Evolutionary conservation across 805 yeast genomes (phyloP).

Genomic region (Candida morakotiae): DNA sequence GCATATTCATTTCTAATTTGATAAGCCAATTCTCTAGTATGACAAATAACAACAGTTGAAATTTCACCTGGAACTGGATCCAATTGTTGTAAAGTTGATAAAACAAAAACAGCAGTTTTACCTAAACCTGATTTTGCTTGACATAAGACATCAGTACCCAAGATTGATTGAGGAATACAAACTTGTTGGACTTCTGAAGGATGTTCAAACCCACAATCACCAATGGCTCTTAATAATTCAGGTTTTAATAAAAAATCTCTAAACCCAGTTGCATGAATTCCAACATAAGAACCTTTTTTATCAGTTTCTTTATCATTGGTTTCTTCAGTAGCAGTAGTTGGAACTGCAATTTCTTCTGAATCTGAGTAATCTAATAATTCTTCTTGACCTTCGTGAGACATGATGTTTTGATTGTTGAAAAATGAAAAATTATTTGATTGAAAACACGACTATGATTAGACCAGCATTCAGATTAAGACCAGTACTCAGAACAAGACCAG

Average conservation of each 20-base stretch:
- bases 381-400: constrained; percentile 98
- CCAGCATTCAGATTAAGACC: neutral
- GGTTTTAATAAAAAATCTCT: constrained; percentile 96
- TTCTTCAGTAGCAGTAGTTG: constrained; percentile 34
- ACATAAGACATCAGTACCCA: constrained; percentile 96
- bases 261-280: constrained; percentile 97
- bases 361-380: constrained; percentile 98
- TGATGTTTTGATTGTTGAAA: constrained; percentile 16
- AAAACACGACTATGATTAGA: constrained; percentile 5
- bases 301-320: constrained; percentile 59
- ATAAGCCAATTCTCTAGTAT: constrained; percentile 97
- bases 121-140: constrained; percentile 99
- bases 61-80: constrained; percentile 98
- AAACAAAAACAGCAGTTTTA: constrained; percentile 96
- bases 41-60: constrained; percentile 91
- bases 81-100: constrained; percentile 92
- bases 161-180: constrained; percentile 95
- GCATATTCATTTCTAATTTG: constrained; percentile 97
- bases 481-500: neutral
- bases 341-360: constrained; percentile 88
- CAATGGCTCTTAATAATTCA: constrained; percentile 94
- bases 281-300: constrained; percentile 96
- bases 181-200: constrained; percentile 80
- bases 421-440: neutral
- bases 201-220: constrained; percentile 94